phyloP scores from a whole-genome alignment of 768 basidiomycete genomes.

The Tylopilus plumbeoviolaceoides region DNA sequence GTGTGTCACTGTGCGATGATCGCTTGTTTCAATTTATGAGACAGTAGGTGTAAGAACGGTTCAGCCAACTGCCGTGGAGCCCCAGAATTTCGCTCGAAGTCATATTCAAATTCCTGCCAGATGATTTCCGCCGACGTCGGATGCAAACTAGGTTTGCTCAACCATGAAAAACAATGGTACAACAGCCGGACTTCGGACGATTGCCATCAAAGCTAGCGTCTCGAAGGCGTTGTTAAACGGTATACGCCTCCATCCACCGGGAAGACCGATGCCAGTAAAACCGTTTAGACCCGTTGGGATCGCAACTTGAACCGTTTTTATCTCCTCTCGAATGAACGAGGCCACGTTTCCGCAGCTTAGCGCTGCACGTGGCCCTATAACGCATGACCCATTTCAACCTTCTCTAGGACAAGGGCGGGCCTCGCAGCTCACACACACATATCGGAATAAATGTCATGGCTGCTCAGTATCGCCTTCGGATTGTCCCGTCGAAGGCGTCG shows the following conservation, averaged over 20 bases:
- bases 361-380: slow-evolving; percentile 2
- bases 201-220: neutral
- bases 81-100: neutral
- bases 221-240: neutral
- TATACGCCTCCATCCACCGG: neutral
- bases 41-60: slow-evolving; percentile 5
- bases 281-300: neutral
- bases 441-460: neutral
- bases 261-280: neutral
- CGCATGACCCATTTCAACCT: neutral
- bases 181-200: neutral
- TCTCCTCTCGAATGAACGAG: neutral
- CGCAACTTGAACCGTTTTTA: neutral
- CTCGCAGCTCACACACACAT: neutral
- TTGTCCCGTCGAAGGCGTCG: neutral
- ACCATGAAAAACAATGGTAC: neutral
- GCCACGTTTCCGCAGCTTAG: slow-evolving; percentile 2
- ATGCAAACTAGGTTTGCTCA: neutral
- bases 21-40: slow-evolving; percentile 8
- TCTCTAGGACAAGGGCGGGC: no score
- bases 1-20: slow-evolving; percentile 1
- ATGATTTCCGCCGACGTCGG: slow-evolving; percentile 9
- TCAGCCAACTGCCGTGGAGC: slow-evolving; percentile 3
- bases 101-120: slow-evolving; percentile 4
- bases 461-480: neutral